Evolutionary conservation across 345 rosid genomes (phyloP).

Genomic region (Gossypium mustelinum): DNA sequence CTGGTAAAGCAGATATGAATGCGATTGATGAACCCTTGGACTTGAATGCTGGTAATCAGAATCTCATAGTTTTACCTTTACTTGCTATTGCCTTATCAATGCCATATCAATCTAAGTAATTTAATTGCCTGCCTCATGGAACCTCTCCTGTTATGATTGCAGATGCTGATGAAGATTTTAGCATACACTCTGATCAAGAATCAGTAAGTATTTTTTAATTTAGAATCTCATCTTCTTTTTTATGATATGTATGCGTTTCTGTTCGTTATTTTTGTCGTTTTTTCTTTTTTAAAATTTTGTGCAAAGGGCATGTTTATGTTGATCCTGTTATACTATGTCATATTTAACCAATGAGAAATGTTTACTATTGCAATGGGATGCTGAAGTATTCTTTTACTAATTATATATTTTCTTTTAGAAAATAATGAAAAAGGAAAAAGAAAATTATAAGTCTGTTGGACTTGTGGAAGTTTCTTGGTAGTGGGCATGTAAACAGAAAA

Average conservation of each 20-base stretch:
- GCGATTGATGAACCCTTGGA: slow-evolving; percentile 28
- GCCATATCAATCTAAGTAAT: slow-evolving; percentile 12
- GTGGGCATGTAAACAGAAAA: neutral
- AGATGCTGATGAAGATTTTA: slow-evolving; percentile 71
- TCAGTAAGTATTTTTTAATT: slow-evolving; percentile 44
- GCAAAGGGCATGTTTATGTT: neutral
- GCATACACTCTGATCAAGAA: slow-evolving; percentile 56
- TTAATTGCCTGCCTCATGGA: slow-evolving; percentile 28
- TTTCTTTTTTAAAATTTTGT: neutral
- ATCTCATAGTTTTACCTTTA: slow-evolving; percentile 10
- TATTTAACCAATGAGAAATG: neutral
- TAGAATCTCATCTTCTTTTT: slow-evolving; percentile 13
- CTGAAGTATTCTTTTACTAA: neutral
- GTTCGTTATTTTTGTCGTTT: neutral
- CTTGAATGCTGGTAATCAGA: slow-evolving; percentile 44
- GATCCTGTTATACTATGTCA: neutral
- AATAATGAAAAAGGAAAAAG: neutral
- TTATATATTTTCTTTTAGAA: neutral
- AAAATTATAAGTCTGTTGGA: neutral
- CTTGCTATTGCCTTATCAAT: slow-evolving; percentile 4
- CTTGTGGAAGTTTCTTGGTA: neutral
- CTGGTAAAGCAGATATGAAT: slow-evolving; percentile 33
- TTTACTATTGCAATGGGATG: neutral
- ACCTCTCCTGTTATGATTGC: slow-evolving; percentile 33
- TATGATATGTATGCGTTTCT: neutral